Base-by-base conservation (phyloP, 1,284 basidiomycete species). In the Inonotus obliquus region DNA sequence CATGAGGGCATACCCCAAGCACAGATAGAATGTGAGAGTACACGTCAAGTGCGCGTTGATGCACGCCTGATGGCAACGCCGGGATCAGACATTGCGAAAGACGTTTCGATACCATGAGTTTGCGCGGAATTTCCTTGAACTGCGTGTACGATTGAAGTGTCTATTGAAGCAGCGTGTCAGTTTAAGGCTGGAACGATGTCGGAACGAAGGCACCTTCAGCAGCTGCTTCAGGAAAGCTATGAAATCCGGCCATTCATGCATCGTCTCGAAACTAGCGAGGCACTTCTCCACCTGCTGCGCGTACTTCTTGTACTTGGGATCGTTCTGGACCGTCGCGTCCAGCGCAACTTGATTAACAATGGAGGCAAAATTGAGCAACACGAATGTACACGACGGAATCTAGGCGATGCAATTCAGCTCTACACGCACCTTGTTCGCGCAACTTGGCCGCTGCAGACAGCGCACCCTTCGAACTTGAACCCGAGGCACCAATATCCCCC, bases 171-270 rank as follows among this genome's bases (percentile, higher is more conserved):
- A 21, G 17, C 19, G 19, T 17, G 41, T 41, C 35, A 41, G 21
- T 49, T 13, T 25, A 44, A 11, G 41, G n/a, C 41, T 14, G 19
- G 17, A 4, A 11, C 38, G 45, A 35, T 29, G 41, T 2, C n/a
- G 19, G 23, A 49, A 37, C 23, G 27, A 32, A 41, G 80, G 63
- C 68, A 91, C 95, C 83, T 98, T 99, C 67, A 98, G 85, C 62
- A 99, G 76, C 65, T 96, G 89, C 68, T 95, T 96, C 70, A 99
- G 77, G 76, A 99, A 99, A 48, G 96, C 91, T 72, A 98, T 98
- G 74, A 96, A 99, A 78, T 99, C 97, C 62, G 97, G 96, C 97
- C 97, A 99, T 78, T 99, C 97, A 65, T 96, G 93, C 64, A 98
- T 94, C 71, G 86, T 93, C 72, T 98, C 96, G 70, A 99, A 99